Percentiles rank a stretch among this genome's conserved stretches.
Conservation (phyloP, 2,329 filamentous ascomycete genomes). For the Sporothrix inflata region DNA sequence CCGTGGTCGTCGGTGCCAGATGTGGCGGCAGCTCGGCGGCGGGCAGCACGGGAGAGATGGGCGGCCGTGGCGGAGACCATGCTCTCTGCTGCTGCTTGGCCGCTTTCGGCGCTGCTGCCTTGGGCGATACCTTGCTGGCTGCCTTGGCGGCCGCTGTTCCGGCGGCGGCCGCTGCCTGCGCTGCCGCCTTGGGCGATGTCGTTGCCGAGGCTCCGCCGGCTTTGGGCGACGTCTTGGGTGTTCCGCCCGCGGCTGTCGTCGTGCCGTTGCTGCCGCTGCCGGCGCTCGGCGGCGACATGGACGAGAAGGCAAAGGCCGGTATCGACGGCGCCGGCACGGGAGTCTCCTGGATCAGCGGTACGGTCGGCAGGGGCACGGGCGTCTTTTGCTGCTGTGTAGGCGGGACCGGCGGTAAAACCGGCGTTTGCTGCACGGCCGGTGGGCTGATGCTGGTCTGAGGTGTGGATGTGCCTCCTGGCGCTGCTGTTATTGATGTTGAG, state of each 20-base stretch:
- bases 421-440: slow-evolving; percentile 22
- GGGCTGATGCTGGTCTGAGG: slow-evolving; percentile 3
- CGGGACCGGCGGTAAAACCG: slow-evolving; percentile 18
- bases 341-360: slow-evolving; percentile 27
- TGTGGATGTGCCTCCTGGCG: not conserved
- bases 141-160: not conserved
- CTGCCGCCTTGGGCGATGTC: not conserved
- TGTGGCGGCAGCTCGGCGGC: slow-evolving; percentile 39
- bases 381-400: not conserved
- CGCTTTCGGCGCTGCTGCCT: not conserved
- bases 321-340: slow-evolving; percentile 32
- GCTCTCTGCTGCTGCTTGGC: slow-evolving; percentile 35
- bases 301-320: slow-evolving; percentile 23
- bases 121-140: not conserved
- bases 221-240: not conserved
- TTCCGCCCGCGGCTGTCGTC: not conserved
- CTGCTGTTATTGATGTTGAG: not conserved
- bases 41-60: slow-evolving; percentile 60
- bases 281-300: not conserved
- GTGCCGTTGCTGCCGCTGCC: not conserved
- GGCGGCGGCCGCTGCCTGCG: not conserved
- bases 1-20: slow-evolving; percentile 43
- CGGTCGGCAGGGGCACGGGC: slow-evolving; percentile 11
- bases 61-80: slow-evolving; percentile 53
- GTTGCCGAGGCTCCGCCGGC: not conserved